Base-by-base conservation (phyloP, 2,329 filamentous ascomycete species). In the Aspergillus glaucus region DNA sequence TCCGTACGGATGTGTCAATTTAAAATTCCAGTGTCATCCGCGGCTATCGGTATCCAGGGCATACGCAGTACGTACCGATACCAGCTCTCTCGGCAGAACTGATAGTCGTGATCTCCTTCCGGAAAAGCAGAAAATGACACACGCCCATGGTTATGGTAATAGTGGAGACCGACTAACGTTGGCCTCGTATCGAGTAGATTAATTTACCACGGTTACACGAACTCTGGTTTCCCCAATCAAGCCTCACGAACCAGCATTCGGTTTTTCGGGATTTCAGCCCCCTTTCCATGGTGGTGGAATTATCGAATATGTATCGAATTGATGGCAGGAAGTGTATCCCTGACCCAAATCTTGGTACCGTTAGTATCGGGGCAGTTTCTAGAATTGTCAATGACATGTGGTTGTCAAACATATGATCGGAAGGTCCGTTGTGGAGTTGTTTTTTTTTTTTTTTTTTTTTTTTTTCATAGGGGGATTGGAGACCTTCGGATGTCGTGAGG, bases 311-410 rank as follows among this genome's bases (percentile, higher is more conserved):
- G 30, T 14, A 34, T n/a, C n/a, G 14, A n/a, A 36, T n/a, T 37
- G n/a, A 8, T 7, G n/a, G 17, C 34, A 12, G 37, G 17, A 19
- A 40, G 17, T 15, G 15, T 22, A 40, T 40, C 37, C 37, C 37
- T 40, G 37, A 40, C 37, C 37, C 37, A 40, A 40, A 40, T 40
- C 37, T 19, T 40, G 17, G 17, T 40, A 17, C 17, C 19, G 26
- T 19, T 40, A 40, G 19, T 21, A 3, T 40, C 37, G 37, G 37
- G 12, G 37, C 8, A 22, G 37, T 40, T 40, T 40, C 37, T 40
- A 19, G 37, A 40, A 40, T 40, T 40, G 37, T 40, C 37, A 40
- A 40, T 40, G 37, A 40, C 37, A 40, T 40, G 37, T 19, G 37
- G 37, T 40, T 40, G 37, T 40, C 17, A 19, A 40, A 14, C 15